Conservation (phyloP, 441 rosid genomes). For the Metrosideros polymorpha region DNA sequence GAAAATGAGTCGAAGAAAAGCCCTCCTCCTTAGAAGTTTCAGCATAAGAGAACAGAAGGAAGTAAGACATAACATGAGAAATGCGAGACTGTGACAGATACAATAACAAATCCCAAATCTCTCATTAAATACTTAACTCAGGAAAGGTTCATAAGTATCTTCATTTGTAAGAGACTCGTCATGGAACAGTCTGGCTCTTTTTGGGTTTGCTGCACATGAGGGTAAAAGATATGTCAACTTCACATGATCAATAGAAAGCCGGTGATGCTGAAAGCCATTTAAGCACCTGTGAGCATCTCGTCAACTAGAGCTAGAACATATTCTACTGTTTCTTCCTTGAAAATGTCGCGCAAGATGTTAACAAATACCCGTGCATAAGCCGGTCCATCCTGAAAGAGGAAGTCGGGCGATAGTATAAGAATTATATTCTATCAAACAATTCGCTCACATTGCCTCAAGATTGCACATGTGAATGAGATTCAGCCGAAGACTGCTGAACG, state of each 20-base stretch:
- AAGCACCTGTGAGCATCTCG: slow-evolving; percentile 83
- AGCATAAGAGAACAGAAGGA: not conserved
- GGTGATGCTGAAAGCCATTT: not conserved
- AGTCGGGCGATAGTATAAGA: not conserved
- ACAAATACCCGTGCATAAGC: slow-evolving; percentile 84
- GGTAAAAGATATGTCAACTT: slow-evolving; percentile 11
- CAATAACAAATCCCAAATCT: not conserved
- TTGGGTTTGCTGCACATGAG: slow-evolving; percentile 66
- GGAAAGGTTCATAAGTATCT: slow-evolving; percentile 93
- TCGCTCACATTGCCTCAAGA: not conserved
- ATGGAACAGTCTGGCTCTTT: slow-evolving; percentile 90
- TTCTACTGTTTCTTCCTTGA: slow-evolving; percentile 95
- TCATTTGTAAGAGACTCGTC: slow-evolving; percentile 66
- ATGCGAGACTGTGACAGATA: not conserved
- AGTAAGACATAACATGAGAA: not conserved
- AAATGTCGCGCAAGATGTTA: slow-evolving; percentile 74
- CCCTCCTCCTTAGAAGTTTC: not conserved
- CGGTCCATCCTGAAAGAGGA: slow-evolving; percentile 73
- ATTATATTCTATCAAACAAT: not conserved
- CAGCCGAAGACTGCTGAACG: not conserved
- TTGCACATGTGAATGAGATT: not conserved
- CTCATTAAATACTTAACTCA: slow-evolving; percentile 50
- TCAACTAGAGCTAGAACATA: slow-evolving; percentile 92
- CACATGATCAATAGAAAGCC: not conserved
- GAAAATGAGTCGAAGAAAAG: not conserved